Evolutionary conservation across 1,139 yeast species (phyloP).

Genomic region (Lodderomyces metapsilosis): DNA sequence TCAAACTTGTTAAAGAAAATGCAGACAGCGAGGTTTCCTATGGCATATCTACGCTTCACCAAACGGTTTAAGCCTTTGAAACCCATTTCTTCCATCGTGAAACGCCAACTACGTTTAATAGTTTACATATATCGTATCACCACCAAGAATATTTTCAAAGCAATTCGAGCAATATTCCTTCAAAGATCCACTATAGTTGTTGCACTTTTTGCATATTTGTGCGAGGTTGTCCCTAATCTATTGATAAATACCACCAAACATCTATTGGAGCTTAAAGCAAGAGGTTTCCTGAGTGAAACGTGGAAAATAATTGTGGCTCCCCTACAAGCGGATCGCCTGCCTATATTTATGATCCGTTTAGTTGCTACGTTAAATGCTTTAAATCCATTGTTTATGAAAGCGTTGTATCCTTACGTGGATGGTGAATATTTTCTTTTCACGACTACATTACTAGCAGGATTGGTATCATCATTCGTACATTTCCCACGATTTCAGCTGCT

Average conservation of each 20-base stretch:
- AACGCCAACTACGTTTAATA: not conserved
- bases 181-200: conserved; percentile 22
- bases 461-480: conserved; percentile 20
- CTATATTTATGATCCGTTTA: conserved; percentile 25
- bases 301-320: conserved; percentile 21
- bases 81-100: not conserved
- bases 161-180: conserved; percentile 9
- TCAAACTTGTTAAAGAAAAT: no score
- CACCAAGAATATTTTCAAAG: not conserved
- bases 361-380: conserved; percentile 19
- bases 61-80: not conserved
- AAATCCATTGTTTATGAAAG: conserved; percentile 14
- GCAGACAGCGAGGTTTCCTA: not conserved
- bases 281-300: conserved; percentile 13
- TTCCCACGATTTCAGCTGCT: conserved; percentile 22
- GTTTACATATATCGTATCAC: not conserved
- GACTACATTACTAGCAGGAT: conserved; percentile 15
- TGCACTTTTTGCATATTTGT: conserved; percentile 35
- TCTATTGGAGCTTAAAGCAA: conserved; percentile 15
- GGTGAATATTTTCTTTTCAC: conserved; percentile 5
- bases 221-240: conserved; percentile 32
- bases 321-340: conserved; percentile 28
- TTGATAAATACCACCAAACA: conserved; percentile 19
- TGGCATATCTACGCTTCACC: not conserved
- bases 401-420: conserved; percentile 8